Evolutionary conservation across 2,329 filamentous ascomycete species (phyloP).

Genomic region (Xylariaceae sp.): DNA sequence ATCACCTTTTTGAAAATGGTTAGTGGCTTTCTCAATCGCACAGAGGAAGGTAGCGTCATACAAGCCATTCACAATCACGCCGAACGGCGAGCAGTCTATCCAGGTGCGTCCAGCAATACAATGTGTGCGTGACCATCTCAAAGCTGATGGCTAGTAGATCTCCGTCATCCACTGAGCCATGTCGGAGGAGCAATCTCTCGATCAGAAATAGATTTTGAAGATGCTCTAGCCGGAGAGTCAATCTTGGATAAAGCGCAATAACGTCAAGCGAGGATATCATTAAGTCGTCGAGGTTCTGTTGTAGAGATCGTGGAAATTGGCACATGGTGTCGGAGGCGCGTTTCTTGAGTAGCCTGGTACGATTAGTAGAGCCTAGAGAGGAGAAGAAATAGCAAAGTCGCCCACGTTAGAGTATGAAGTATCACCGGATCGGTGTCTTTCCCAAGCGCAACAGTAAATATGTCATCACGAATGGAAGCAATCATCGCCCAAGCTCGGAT

Average conservation of each 20-base stretch:
- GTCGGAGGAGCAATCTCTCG: conserved; percentile 50
- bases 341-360: conserved; percentile 33
- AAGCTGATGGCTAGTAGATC: conserved; percentile 41
- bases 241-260: conserved; percentile 37
- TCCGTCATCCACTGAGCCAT: conserved; percentile 32
- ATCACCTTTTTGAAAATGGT: conserved; percentile 38
- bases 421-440: conserved; percentile 11
- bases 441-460: conserved; percentile 53
- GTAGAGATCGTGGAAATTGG: conserved; percentile 35
- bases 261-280: conserved; percentile 29
- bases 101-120: conserved; percentile 46
- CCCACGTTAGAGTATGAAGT: not conserved
- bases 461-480: conserved; percentile 50
- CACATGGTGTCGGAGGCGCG: conserved; percentile 30
- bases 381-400: not conserved
- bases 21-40: not conserved
- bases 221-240: conserved; percentile 45
- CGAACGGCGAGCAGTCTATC: conserved; percentile 40
- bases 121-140: conserved; percentile 43
- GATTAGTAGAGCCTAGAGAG: not conserved
- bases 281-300: conserved; percentile 35
- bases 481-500: conserved; percentile 33
- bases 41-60: conserved; percentile 21
- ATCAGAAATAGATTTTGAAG: conserved; percentile 56
- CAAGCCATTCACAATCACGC: conserved; percentile 45